Conservation (phyloP, 495 filamentous ascomycete species). For the Penicillium flavigenum region DNA sequence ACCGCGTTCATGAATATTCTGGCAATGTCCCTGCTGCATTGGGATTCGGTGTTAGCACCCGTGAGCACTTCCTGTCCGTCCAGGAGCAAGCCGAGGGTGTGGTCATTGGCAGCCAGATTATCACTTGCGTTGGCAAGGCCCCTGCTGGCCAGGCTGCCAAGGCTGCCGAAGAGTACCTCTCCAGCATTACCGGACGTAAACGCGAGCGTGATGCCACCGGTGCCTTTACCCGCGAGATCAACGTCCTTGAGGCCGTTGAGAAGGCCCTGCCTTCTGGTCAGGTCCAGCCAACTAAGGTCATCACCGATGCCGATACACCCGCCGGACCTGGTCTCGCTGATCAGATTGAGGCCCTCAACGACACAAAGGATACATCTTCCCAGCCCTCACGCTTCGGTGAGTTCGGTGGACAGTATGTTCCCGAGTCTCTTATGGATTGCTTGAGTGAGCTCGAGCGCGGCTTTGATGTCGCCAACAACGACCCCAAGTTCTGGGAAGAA, state of each 20-base stretch:
- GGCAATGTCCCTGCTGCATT: slow-evolving; percentile 85
- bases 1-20: slow-evolving; percentile 88
- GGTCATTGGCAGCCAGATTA: slow-evolving; percentile 94
- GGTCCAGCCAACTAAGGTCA: slow-evolving; percentile 51
- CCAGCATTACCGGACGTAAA: slow-evolving; percentile 69
- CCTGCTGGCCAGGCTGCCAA: slow-evolving; percentile 66
- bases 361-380: slow-evolving; percentile 48
- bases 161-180: slow-evolving; percentile 82
- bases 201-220: slow-evolving; percentile 41
- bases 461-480: slow-evolving; percentile 82
- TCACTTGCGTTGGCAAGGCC: slow-evolving; percentile 74
- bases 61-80: slow-evolving; percentile 88
- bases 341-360: slow-evolving; percentile 72
- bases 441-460: slow-evolving; percentile 84
- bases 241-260: slow-evolving; percentile 59
- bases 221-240: slow-evolving; percentile 38
- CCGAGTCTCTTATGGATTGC: slow-evolving; percentile 97
- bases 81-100: slow-evolving; percentile 85
- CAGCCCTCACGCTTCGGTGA: slow-evolving; percentile 88
- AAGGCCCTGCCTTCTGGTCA: slow-evolving; percentile 39
- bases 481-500: slow-evolving; percentile 94
- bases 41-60: slow-evolving; percentile 93
- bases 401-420: slow-evolving; percentile 98
- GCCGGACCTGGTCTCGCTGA: slow-evolving; percentile 63
- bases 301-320: slow-evolving; percentile 59